A percentile compares a stretch with the other conserved stretches of the same genome.
phyloP scores from a whole-genome alignment of 495 filamentous ascomycete genomes.

The Xylaria scruposa region DNA sequence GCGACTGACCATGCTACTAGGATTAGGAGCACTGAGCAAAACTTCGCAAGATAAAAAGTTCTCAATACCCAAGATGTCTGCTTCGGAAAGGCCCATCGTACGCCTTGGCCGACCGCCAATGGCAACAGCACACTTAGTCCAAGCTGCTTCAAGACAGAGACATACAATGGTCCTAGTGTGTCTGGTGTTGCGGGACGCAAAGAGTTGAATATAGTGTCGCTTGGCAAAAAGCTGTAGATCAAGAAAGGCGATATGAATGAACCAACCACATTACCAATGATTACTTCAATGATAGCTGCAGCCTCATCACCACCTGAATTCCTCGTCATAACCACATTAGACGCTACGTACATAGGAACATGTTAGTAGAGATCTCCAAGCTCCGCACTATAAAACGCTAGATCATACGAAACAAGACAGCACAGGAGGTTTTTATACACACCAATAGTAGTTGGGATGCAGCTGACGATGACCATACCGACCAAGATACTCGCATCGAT shows the following conservation, averaged over 20 bases:
- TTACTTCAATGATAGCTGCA: conserved; percentile 60
- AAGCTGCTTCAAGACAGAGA: conserved; percentile 58
- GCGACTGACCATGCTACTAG: conserved; percentile 57
- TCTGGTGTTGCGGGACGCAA: conserved; percentile 52
- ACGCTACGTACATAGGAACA: conserved; percentile 32
- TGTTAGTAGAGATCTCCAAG: no score
- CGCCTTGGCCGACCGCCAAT: conserved; percentile 54
- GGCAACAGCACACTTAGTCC: conserved; percentile 58
- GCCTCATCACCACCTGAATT: conserved; percentile 62
- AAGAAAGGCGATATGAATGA: conserved; percentile 60
- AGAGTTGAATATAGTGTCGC: conserved; percentile 49
- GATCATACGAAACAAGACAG: no score
- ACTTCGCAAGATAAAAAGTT: conserved; percentile 54
- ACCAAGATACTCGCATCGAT: conserved; percentile 60
- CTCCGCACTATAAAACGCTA: no score
- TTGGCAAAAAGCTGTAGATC: conserved; percentile 58
- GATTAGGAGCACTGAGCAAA: conserved; percentile 54
- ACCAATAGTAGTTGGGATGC: conserved; percentile 63
- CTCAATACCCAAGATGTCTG: conserved; percentile 47
- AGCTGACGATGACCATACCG: conserved; percentile 61
- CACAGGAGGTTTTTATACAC: no score
- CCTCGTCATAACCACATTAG: conserved; percentile 65
- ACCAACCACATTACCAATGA: conserved; percentile 61
- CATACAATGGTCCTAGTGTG: conserved; percentile 58
- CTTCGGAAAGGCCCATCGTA: conserved; percentile 58